Evolutionary conservation across 1,139 yeast genomes (phyloP).

Genomic region (Groenewaldozyma auringiensis): DNA sequence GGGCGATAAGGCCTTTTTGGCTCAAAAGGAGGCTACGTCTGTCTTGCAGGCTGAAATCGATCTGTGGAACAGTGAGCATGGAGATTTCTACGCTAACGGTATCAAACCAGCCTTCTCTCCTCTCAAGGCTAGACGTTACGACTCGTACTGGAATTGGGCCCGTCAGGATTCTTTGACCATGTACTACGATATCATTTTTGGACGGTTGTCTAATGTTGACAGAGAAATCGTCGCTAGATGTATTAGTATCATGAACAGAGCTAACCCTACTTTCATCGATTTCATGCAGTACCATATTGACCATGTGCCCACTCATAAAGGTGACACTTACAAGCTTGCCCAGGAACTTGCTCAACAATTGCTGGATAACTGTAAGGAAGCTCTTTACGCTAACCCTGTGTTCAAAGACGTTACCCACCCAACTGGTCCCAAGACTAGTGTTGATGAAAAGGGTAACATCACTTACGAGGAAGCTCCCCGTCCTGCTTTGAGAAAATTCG

Average conservation of each 20-base stretch:
- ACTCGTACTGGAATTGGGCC: constrained; percentile 99
- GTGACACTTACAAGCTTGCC: constrained; percentile 83
- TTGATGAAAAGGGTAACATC: constrained; percentile 83
- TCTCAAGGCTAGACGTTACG: constrained; percentile 90
- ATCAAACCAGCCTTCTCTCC: constrained; percentile 85
- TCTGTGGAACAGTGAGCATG: constrained; percentile 89
- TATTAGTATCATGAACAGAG: constrained; percentile 94
- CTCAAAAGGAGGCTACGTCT: constrained; percentile 81
- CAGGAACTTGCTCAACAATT: constrained; percentile 86
- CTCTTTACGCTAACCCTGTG: constrained; percentile 72
- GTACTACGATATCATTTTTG: constrained; percentile 94
- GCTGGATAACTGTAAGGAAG: constrained; percentile 92
- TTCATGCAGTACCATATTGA: constrained; percentile 97
- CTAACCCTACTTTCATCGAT: constrained; percentile 87
- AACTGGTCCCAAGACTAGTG: constrained; percentile 87
- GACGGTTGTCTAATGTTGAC: constrained; percentile 80
- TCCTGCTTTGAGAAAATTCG: constrained; percentile 86
- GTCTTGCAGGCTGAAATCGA: constrained; percentile 85
- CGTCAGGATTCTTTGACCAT: constrained; percentile 91
- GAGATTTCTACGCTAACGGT: constrained; percentile 90
- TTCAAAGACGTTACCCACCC: constrained; percentile 92
- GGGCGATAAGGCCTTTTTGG: constrained; percentile 79
- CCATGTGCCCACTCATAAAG: constrained; percentile 81
- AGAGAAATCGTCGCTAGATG: constrained; percentile 96
- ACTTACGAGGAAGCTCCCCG: constrained; percentile 78